phyloP scores from a whole-genome alignment of 495 filamentous ascomycete species.

The Xylaria palmicola region DNA sequence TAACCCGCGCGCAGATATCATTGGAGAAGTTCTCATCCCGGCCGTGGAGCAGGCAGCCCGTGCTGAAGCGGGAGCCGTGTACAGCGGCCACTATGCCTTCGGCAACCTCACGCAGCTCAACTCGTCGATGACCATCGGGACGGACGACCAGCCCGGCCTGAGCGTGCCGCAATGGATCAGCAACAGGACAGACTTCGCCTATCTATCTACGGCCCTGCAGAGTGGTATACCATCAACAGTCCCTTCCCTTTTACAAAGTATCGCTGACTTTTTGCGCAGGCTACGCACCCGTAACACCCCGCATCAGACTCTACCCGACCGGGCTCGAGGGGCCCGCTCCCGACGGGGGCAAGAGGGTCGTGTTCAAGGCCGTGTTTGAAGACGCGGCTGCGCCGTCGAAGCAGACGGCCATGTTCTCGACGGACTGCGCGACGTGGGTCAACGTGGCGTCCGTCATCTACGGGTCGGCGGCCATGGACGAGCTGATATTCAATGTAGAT shows the following conservation, averaged over 20 bases:
- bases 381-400: conserved; percentile 30
- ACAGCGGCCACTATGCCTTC: conserved; percentile 40
- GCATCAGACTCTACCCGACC: conserved; percentile 44
- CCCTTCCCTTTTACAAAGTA: neutral
- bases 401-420: conserved; percentile 32
- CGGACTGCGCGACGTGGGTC: conserved; percentile 32
- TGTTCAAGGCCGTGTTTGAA: conserved; percentile 47
- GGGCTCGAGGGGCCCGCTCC: conserved; percentile 30
- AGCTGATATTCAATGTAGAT: conserved; percentile 31
- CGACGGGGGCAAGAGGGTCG: conserved; percentile 34
- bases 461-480: conserved; percentile 28
- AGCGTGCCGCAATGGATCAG: conserved; percentile 49
- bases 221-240: conserved; percentile 6
- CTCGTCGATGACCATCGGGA: conserved; percentile 44
- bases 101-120: conserved; percentile 27
- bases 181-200: conserved; percentile 49
- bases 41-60: conserved; percentile 38
- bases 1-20: conserved; percentile 22
- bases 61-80: conserved; percentile 36
- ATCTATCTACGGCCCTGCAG: conserved; percentile 31
- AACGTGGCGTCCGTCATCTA: conserved; percentile 29
- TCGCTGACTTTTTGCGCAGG: neutral
- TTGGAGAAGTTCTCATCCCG: conserved; percentile 36
- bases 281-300: conserved; percentile 27
- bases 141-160: conserved; percentile 44